Percentiles rank a stretch among this genome's conserved stretches.
phyloP scores from a whole-genome alignment of 805 yeast genomes.

The Candida suzukii region DNA sequence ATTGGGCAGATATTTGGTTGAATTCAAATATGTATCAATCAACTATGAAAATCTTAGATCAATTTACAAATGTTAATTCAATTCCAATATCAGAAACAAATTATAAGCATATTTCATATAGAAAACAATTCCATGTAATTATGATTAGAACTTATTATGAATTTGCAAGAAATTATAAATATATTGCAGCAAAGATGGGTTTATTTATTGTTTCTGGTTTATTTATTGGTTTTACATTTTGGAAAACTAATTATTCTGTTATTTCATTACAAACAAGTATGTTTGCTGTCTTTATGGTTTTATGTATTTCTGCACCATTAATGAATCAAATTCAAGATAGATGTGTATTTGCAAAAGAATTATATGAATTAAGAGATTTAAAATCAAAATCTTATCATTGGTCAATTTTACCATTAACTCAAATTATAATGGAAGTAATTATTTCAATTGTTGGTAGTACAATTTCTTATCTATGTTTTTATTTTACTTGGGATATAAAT shows the following conservation, averaged over 20 bases:
- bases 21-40: conserved; percentile 13
- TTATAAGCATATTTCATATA: conserved; percentile 24
- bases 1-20: conserved; percentile 28
- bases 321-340: conserved; percentile 53
- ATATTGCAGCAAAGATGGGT: conserved; percentile 53
- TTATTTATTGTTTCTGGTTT: conserved; percentile 39
- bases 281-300: conserved; percentile 53
- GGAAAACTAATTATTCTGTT: conserved; percentile 39
- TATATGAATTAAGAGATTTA: conserved; percentile 57
- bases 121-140: conserved; percentile 36
- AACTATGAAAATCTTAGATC: conserved; percentile 12
- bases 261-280: conserved; percentile 50
- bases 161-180: conserved; percentile 55
- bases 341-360: conserved; percentile 43
- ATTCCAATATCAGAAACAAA: too few relatives aligned
- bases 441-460: conserved; percentile 43
- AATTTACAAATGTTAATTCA: too few relatives aligned
- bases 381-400: conserved; percentile 59
- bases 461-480: conserved; percentile 35
- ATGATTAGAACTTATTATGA: conserved; percentile 33
- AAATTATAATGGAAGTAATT: conserved; percentile 48
- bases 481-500: conserved; percentile 39
- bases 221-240: conserved; percentile 69
- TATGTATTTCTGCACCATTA: conserved; percentile 48
- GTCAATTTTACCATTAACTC: conserved; percentile 47